Percentiles rank a stretch among this genome's conserved stretches.
Evolutionary conservation across 345 rosid genomes (phyloP).

Genomic region (Acer saccharum): DNA sequence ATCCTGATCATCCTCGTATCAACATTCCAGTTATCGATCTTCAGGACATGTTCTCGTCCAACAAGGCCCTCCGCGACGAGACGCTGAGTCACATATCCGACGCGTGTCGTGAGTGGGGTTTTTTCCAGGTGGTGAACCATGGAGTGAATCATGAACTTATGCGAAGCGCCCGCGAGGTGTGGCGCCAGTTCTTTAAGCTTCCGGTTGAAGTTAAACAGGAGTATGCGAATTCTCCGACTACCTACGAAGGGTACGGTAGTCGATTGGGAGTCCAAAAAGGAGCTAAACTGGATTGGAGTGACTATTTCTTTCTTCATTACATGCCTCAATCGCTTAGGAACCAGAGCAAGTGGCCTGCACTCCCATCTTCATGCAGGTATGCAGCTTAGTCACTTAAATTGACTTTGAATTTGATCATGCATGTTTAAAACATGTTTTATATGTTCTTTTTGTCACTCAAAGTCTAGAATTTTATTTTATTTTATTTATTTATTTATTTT

Average conservation of each 20-base stretch:
- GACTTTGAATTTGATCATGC: background rate
- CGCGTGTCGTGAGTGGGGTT: conserved; percentile 89
- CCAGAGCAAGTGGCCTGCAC: conserved; percentile 74
- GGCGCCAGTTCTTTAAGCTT: conserved; percentile 73
- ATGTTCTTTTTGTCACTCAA: background rate
- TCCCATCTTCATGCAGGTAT: conserved; percentile 71
- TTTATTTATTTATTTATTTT: too few relatives aligned
- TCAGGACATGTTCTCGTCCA: conserved; percentile 19
- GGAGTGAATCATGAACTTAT: conserved; percentile 65
- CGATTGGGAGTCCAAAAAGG: conserved; percentile 80
- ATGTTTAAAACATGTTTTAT: background rate
- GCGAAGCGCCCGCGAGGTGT: conserved; percentile 48
- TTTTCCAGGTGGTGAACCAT: conserved; percentile 90
- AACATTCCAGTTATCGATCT: conserved; percentile 74
- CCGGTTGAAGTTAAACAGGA: conserved; percentile 68
- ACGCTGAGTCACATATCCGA: conserved; percentile 35
- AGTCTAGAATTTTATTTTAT: background rate
- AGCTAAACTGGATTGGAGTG: conserved; percentile 92
- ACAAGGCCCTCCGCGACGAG: conserved; percentile 16
- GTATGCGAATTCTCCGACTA: conserved; percentile 73
- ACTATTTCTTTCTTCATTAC: conserved; percentile 78
- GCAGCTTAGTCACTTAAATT: background rate
- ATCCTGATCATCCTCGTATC: background rate
- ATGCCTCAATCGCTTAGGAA: conserved; percentile 52
- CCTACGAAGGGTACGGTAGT: conserved; percentile 95